Conservation (phyloP, 23 red algal species). For the Cyanidioschyzon merolae region DNA sequence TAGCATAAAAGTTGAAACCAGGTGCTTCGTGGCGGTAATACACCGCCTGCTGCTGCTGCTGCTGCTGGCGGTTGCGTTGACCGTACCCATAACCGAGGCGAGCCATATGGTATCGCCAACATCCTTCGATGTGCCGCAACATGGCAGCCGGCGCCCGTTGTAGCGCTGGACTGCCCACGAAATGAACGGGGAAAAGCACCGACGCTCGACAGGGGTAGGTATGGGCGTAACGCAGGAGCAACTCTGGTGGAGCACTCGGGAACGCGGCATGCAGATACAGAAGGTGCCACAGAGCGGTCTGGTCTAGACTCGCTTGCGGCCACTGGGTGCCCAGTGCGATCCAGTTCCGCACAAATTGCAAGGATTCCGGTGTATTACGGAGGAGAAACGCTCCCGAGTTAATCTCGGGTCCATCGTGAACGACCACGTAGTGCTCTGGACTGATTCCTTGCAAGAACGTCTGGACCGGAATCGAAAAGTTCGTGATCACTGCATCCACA, state of each 20-base stretch:
- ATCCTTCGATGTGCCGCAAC: not conserved
- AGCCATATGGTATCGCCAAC: constrained; percentile 2
- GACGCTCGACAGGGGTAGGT: not conserved
- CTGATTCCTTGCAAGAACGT: not conserved
- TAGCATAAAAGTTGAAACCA: constrained; percentile 15
- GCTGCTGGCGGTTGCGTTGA: not conserved
- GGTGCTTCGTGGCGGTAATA: not conserved
- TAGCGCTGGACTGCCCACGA: not conserved
- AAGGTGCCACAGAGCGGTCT: constrained; percentile 12
- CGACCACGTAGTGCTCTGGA: not conserved
- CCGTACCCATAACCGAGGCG: not conserved
- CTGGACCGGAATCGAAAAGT: not conserved
- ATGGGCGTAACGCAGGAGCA: not conserved
- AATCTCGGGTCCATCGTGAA: constrained; percentile 15
- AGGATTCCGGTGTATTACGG: not conserved
- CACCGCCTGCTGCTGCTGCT: not conserved
- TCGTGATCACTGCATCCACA: constrained; percentile 11
- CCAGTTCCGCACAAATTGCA: constrained; percentile 5
- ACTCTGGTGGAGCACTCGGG: not conserved
- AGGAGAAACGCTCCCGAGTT: constrained; percentile 3
- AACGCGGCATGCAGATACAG: not conserved
- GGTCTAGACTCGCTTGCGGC: constrained; percentile 7
- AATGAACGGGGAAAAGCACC: not conserved
- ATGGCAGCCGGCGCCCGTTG: not conserved
- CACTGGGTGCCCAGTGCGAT: not conserved